Evolutionary conservation across 2,329 filamentous ascomycete species (phyloP).

Genomic region (Cylindrodendrum hubeiense): DNA sequence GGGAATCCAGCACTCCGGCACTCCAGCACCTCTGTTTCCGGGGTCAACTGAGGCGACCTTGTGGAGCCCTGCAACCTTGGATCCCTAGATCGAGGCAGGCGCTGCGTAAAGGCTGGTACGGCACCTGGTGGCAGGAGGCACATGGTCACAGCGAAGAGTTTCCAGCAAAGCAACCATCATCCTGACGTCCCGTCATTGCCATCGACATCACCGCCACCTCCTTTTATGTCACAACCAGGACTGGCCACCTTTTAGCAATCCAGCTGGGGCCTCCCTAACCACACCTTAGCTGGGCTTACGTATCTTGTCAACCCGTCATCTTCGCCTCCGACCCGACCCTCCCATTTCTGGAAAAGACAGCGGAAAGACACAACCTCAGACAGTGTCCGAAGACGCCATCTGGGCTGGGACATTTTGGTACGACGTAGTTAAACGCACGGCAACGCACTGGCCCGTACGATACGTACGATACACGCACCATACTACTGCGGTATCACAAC

Average conservation of each 20-base stretch:
- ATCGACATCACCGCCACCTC: conserved; percentile 16
- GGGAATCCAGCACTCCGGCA: background rate
- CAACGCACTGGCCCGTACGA: background rate
- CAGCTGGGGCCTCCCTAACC: background rate
- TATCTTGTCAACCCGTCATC: background rate
- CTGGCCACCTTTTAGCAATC: conserved; percentile 3
- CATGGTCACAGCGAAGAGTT: background rate
- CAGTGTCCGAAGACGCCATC: conserved; percentile 5
- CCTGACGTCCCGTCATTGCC: background rate
- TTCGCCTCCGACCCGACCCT: conserved; percentile 3
- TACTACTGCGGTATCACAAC: conserved; percentile 9
- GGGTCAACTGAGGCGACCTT: background rate
- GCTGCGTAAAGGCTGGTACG: background rate
- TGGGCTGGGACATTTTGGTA: conserved; percentile 9
- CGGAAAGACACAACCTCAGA: conserved; percentile 4
- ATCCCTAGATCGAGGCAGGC: background rate
- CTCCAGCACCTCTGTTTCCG: background rate
- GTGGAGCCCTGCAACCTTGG: background rate
- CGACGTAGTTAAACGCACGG: background rate
- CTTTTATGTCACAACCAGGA: background rate
- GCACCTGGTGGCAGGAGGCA: background rate
- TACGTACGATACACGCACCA: conserved; percentile 3
- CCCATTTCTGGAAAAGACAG: background rate
- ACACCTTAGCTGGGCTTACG: background rate
- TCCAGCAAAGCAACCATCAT: background rate